A percentile compares a stretch with the other conserved stretches of the same genome.
These are phyloP conservation scores for Austroboletus novae-zelandiae DNA, from an alignment of 1,284 basidiomycete genomes.

Conservation along the genomic window DNA sequence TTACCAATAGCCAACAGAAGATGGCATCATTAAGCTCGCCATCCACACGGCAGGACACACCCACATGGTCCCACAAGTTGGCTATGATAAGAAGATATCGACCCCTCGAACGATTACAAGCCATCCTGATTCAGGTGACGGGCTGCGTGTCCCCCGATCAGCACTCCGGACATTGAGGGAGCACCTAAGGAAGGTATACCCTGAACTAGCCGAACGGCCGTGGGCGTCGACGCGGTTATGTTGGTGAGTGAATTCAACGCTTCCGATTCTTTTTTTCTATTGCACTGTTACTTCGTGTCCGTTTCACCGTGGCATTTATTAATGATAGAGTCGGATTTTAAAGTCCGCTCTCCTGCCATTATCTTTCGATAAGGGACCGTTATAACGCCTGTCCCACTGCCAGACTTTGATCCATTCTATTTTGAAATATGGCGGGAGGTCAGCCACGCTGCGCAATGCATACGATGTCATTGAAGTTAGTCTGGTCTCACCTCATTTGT, in stretches of 20 bases:
- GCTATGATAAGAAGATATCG: slow-evolving; percentile 42
- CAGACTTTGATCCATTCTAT: too few species aligned
- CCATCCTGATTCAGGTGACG: slow-evolving; percentile 45
- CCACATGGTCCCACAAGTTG: slow-evolving; percentile 33
- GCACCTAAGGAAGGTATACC: slow-evolving; percentile 61
- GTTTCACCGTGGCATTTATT: neutral
- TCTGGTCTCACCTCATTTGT: neutral
- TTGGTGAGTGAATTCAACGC: slow-evolving; percentile 53
- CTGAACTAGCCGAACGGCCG: slow-evolving; percentile 66
- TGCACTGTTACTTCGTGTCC: neutral
- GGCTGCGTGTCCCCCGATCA: slow-evolving; percentile 61
- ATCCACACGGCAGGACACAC: slow-evolving; percentile 69
- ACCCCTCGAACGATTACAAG: slow-evolving; percentile 63
- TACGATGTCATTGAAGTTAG: neutral
- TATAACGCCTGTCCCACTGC: too few species aligned
- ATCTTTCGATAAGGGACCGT: too few species aligned
- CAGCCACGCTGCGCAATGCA: neutral
- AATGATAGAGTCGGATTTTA: too few species aligned
- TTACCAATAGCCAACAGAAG: slow-evolving; percentile 57
- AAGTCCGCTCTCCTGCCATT: too few species aligned
- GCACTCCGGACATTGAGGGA: slow-evolving; percentile 50
- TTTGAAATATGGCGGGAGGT: too few species aligned
- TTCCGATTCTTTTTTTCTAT: neutral
- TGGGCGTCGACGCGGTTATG: slow-evolving; percentile 75
- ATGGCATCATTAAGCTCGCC: slow-evolving; percentile 72